Evolutionary conservation across 768 basidiomycete species (phyloP).

Genomic region (Mycena metata): DNA sequence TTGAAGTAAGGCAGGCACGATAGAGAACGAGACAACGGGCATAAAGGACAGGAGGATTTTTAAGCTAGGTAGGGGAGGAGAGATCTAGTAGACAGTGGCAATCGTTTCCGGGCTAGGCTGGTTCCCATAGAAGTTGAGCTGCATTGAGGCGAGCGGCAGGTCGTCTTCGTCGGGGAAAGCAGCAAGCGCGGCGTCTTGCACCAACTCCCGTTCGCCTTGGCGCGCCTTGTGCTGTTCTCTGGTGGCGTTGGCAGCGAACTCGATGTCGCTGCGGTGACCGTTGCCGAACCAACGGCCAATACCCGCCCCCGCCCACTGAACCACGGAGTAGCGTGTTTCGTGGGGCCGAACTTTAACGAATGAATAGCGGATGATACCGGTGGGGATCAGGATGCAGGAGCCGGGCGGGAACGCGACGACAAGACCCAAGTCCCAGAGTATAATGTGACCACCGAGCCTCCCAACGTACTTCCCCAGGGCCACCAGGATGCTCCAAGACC

Average conservation of each 20-base stretch:
- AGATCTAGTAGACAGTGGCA: too few relatives aligned
- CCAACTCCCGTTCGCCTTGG: not conserved
- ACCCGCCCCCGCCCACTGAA: slow-evolving; percentile 11
- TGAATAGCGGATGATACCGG: slow-evolving; percentile 7
- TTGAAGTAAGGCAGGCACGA: too few relatives aligned
- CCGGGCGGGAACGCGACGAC: slow-evolving; percentile 2
- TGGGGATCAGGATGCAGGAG: slow-evolving; percentile 6
- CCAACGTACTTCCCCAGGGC: not conserved
- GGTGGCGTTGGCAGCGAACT: not conserved
- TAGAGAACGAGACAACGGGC: too few relatives aligned
- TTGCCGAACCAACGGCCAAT: slow-evolving; percentile 1
- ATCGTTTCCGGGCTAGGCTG: too few relatives aligned
- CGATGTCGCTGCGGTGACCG: not conserved
- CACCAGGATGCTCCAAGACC: not conserved
- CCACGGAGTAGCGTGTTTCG: not conserved
- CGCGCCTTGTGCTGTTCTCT: not conserved
- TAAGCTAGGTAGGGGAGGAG: too few relatives aligned
- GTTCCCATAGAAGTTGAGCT: too few relatives aligned
- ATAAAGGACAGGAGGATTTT: too few relatives aligned
- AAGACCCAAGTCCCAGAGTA: slow-evolving; percentile 5
- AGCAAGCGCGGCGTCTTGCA: not conserved
- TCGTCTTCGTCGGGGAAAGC: not conserved
- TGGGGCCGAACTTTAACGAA: slow-evolving; percentile 5
- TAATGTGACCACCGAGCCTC: not conserved
- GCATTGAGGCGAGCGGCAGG: not conserved